Evolutionary conservation across 2,329 filamentous ascomycete genomes (phyloP), one percentile per base, ranked within the genome.

Genomic region (Penicillium corylophilum): DNA sequence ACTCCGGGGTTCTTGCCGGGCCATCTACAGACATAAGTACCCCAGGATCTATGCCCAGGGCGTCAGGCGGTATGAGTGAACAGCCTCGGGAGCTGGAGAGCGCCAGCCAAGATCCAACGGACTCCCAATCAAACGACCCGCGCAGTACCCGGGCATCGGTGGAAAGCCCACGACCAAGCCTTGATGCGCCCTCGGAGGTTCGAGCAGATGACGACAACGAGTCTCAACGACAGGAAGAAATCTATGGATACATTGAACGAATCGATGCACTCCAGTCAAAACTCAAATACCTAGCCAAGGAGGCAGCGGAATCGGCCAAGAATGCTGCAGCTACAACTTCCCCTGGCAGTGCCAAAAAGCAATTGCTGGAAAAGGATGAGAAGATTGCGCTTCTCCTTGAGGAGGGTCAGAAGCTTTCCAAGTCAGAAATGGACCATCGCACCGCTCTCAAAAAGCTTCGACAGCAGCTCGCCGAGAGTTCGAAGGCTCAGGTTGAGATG

Each of bases 211-310:
- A 79, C 46, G 74, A 82, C 42, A 74, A 78, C 43, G 76, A 84
- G 52, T 73, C 74, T 29, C 81, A 85, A 55, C 83, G 89, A 59
- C 87, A 93, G 51, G 89, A 94, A 62, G 94, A 97, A 68, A 81
- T 91, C 36, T 85, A 94, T 63, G 82, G 81, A 44, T 90, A 96
- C 56, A 81, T 93, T 6, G 94, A 99, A 72, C 85, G 88, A 31
- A 94, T 96, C 49, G 94, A 99, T 75, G 88, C 92, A 4, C 75
- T 99, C 1, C 90, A 97, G 69, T 85, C 90, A 6, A 97, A 99
- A 67, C 76, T 99, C 24, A 87, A 92, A 60, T 96, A 95, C 65
- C 77, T 99, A 12, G 86, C 92, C 2, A 87, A 87, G 55, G 88
- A 92, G 65, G 86, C 89, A 12, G 83, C 88, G 0, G 87, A 92